Conservation (phyloP, 2,329 filamentous ascomycete species). For the Lojkania enalia region DNA sequence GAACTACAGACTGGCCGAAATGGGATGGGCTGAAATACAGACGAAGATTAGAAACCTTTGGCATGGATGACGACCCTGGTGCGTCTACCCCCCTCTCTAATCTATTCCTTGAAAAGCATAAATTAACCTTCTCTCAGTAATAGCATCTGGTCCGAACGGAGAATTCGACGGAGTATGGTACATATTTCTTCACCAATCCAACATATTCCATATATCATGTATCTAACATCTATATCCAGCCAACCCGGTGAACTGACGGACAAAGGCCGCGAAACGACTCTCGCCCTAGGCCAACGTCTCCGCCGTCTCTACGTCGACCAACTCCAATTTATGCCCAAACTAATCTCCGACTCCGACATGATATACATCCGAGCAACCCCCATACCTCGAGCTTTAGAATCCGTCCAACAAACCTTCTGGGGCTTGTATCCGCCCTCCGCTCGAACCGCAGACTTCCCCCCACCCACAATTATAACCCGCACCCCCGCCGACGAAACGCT, state of each 20-base stretch:
- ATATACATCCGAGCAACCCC: conserved; percentile 54
- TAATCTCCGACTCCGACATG: conserved; percentile 47
- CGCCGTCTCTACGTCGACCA: conserved; percentile 56
- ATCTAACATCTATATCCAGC: conserved; percentile 22
- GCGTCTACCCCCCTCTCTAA: neutral
- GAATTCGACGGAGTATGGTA: conserved; percentile 82
- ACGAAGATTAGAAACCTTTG: conserved; percentile 82
- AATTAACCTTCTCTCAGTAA: conserved; percentile 49
- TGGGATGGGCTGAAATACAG: conserved; percentile 66
- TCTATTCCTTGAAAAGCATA: conserved; percentile 10
- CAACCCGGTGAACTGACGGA: conserved; percentile 56
- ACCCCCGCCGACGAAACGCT: conserved; percentile 54
- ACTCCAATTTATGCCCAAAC: conserved; percentile 52
- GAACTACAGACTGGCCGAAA: conserved; percentile 54
- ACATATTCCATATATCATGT: neutral
- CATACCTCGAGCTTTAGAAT: conserved; percentile 55
- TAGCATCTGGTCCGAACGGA: conserved; percentile 68
- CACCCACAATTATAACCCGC: conserved; percentile 51
- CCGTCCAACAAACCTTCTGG: conserved; percentile 54
- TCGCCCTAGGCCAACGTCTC: conserved; percentile 52
- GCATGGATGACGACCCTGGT: conserved; percentile 61
- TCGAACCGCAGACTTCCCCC: conserved; percentile 47
- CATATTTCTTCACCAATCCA: neutral
- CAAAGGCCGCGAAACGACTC: conserved; percentile 53
- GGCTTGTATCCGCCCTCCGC: conserved; percentile 53